phyloP scores from a whole-genome alignment of 2,329 filamentous ascomycete species.

The Fusarium incarnatum region DNA sequence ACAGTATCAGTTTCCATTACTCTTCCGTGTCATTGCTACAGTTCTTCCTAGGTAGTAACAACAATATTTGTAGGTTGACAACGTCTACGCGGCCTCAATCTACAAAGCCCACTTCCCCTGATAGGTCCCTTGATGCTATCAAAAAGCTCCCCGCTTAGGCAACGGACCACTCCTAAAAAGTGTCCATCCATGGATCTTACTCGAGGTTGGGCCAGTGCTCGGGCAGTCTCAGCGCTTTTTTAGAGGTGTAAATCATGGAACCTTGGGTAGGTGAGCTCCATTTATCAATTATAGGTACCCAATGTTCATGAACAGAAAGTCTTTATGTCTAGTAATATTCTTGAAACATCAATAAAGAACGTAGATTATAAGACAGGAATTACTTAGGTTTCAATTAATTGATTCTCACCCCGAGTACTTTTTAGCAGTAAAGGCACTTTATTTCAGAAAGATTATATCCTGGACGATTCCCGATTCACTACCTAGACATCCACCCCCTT shows the following conservation, averaged over 20 bases:
- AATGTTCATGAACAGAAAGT: not conserved
- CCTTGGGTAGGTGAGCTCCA: not conserved
- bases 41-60: not conserved
- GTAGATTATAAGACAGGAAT: not conserved
- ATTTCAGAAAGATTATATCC: not conserved
- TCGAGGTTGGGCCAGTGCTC: not conserved
- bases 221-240: conserved; percentile 19
- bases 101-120: conserved; percentile 37
- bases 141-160: conserved; percentile 12
- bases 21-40: not conserved
- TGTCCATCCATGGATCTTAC: not conserved
- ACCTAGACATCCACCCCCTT: not conserved
- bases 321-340: not conserved
- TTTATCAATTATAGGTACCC: not conserved
- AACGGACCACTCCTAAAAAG: conserved; percentile 6
- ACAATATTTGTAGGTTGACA: conserved; percentile 21
- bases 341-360: not conserved
- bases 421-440: not conserved
- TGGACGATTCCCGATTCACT: not conserved
- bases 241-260: conserved; percentile 7
- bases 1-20: not conserved
- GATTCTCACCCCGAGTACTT: not conserved
- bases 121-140: conserved; percentile 26
- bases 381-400: not conserved
- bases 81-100: conserved; percentile 34